Evolutionary conservation across 1,139 yeast genomes (phyloP), one percentile per base, ranked within the genome.

Genomic region (Diutina rugosa): DNA sequence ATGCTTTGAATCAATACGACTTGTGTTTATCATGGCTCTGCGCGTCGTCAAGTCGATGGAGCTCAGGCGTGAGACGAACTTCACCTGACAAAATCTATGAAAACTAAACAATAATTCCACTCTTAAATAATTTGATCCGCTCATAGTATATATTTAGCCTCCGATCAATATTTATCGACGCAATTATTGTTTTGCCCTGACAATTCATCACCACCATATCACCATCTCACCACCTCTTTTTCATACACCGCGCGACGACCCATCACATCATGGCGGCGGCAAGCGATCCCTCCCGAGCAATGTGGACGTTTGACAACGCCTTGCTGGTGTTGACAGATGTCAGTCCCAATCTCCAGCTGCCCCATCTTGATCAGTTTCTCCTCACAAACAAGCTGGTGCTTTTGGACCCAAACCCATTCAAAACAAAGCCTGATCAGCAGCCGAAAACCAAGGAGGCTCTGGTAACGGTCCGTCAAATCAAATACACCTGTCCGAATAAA

Each of bases 331-430:
- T 61, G 38, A 55, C 55, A 26, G 52, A 45, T 52, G 16, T 59
- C 59, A 4, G 59, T 57, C n/a, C 52, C 55, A 29, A n/a, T 14
- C 26, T 69, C 56, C 68, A 71, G 14, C 58, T 70, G 54, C 74
- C 73, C 55, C 74, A 79, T 0, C 64, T 81, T 59, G 80, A 77
- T 59, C 75, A 70, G 59, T 81, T 78, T 61, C 65, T 82, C 51
- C 58, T 71, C 35, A 59, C 70, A 48, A 78, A 79, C 60, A 65
- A 60, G 28, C 61, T 60, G 55, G 59, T 66, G 48, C 56, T 67
- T 32, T 63, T 69, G 21, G 66, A 66, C 57, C 70, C 80, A 1
- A 60, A 67, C 10, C 78, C 82, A 8, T 76, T 79, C 55, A 56
- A 46, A 38, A 6, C 51, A n/a, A 9, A 35, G 14, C 41, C 41